phyloP scores from a whole-genome alignment of 2,329 filamentous ascomycete species.

The Truncatella angustata region DNA sequence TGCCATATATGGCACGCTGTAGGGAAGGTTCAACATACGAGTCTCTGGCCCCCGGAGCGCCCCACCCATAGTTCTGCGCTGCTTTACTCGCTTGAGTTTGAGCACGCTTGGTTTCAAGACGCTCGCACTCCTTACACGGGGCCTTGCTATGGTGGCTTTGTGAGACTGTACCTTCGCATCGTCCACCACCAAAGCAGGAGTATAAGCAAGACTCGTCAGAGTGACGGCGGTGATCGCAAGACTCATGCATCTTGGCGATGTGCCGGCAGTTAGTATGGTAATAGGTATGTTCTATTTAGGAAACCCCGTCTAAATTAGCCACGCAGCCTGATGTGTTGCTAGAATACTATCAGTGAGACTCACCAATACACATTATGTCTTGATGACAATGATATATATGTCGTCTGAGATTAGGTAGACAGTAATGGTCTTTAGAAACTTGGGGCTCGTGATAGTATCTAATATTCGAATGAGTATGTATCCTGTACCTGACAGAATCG shows the following conservation, averaged over 20 bases:
- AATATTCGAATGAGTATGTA: background rate
- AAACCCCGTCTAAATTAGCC: background rate
- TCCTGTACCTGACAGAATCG: constrained; percentile 3
- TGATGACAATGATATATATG: background rate
- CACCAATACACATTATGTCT: constrained; percentile 2
- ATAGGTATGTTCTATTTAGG: background rate
- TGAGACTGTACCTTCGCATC: background rate
- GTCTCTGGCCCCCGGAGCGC: constrained; percentile 13
- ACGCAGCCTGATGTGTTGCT: background rate
- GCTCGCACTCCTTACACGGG: background rate
- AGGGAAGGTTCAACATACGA: constrained; percentile 19
- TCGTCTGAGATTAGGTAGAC: background rate
- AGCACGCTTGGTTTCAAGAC: background rate
- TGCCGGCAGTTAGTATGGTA: background rate
- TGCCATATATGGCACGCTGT: constrained; percentile 11
- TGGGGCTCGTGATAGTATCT: background rate
- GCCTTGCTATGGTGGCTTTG: background rate
- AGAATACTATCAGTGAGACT: background rate
- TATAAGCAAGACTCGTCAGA: background rate
- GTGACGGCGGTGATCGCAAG: background rate
- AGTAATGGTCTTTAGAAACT: background rate
- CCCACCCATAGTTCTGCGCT: constrained; percentile 20
- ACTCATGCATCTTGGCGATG: background rate
- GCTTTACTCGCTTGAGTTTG: constrained; percentile 14
- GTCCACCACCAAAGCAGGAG: constrained; percentile 5